A percentile compares a stretch with the other conserved stretches of the same genome.
phyloP scores from a whole-genome alignment of 371 early-diverging fungal species.

The Mucor piriformis region DNA sequence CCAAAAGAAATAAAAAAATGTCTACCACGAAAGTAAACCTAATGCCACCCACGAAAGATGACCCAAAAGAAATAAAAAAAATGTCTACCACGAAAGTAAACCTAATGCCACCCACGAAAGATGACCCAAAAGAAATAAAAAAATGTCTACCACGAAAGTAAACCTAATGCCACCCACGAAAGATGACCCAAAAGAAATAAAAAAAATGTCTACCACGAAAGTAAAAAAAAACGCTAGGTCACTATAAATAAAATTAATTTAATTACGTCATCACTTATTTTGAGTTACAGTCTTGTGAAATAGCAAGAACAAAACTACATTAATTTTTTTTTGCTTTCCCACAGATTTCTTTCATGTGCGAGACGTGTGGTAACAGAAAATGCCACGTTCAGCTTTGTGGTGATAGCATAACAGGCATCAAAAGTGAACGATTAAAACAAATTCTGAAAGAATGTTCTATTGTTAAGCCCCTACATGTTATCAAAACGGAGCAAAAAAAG shows the following conservation, averaged over 20 bases:
- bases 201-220: conserved; percentile 6
- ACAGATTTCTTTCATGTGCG: too few species aligned
- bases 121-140: conserved; percentile 19
- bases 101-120: conserved; percentile 15
- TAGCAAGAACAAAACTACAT: conserved; percentile 8
- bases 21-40: conserved; percentile 12
- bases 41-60: conserved; percentile 17
- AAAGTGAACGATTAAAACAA: not conserved
- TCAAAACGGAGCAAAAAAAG: conserved; percentile 12
- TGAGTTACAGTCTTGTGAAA: conserved; percentile 10
- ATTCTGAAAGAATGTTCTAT: not conserved
- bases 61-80: conserved; percentile 20
- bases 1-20: conserved; percentile 19
- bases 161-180: conserved; percentile 13
- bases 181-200: conserved; percentile 19
- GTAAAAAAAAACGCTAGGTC: not conserved
- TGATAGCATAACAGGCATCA: not conserved
- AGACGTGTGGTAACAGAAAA: not conserved
- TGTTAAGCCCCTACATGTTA: conserved; percentile 8
- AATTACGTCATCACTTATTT: conserved; percentile 10
- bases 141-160: conserved; percentile 16
- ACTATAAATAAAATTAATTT: conserved; percentile 7
- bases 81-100: conserved; percentile 15
- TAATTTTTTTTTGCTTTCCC: conserved; percentile 13
- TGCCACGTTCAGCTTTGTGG: conserved; percentile 11